phyloP scores from a whole-genome alignment of 2,329 filamentous ascomycete genomes.

The Mycosphaerella sp. region DNA sequence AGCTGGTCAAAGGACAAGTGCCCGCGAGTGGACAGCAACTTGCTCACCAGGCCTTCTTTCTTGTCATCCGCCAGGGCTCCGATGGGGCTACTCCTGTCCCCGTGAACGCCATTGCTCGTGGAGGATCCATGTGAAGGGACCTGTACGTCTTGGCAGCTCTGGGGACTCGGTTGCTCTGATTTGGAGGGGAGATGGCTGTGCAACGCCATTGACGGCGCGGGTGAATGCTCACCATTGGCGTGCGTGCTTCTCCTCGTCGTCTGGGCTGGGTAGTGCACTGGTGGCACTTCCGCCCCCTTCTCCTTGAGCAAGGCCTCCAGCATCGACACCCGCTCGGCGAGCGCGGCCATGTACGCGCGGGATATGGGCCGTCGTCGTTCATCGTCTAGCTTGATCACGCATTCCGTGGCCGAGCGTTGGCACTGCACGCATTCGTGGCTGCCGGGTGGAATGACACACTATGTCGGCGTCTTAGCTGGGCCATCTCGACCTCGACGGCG shows the following conservation, averaged over 20 bases:
- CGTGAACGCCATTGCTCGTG: constrained; percentile 11
- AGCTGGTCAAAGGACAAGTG: constrained; percentile 28
- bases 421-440: constrained; percentile 24
- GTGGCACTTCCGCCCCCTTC: constrained; percentile 20
- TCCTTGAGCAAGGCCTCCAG: constrained; percentile 26
- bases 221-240: constrained; percentile 22
- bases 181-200: constrained; percentile 5
- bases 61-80: constrained; percentile 24
- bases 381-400: constrained; percentile 28
- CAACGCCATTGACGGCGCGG: constrained; percentile 5
- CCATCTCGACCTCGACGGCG: too few relatives aligned
- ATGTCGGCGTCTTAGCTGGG: background rate
- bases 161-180: constrained; percentile 18
- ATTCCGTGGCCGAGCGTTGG: constrained; percentile 20
- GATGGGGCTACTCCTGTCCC: constrained; percentile 11
- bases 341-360: constrained; percentile 25
- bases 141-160: constrained; percentile 8
- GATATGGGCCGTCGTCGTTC: constrained; percentile 25
- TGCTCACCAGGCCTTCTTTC: constrained; percentile 22
- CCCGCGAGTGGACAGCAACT: constrained; percentile 24
- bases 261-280: constrained; percentile 25
- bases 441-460: constrained; percentile 24
- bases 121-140: constrained; percentile 9
- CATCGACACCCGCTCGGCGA: constrained; percentile 25
- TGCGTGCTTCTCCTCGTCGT: constrained; percentile 22